Base-by-base conservation (phyloP, 805 yeast genomes). In the Saccharomycopsis vini region DNA sequence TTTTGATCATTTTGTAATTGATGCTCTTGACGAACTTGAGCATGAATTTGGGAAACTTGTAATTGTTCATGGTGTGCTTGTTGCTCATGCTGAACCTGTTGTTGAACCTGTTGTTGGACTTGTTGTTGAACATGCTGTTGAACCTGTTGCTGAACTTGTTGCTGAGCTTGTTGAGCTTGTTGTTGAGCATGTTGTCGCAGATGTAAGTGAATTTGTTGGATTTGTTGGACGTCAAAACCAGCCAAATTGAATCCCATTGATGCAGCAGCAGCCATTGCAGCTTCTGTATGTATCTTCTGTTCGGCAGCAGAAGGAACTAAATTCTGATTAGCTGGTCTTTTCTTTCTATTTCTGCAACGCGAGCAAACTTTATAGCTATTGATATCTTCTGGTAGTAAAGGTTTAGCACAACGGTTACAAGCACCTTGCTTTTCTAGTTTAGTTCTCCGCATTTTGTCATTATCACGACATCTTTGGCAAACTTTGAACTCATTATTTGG, bases 401-500 rank as follows among this genome's bases (percentile, higher is more conserved):
- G 62, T 45, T 64, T 63, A 3, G 81, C 78, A 59, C 85, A 79
- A 42, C 85, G 66, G 54, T 76, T 77, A 54, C 85, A 79, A 42
- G 72, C 68, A 12, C 83, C 82, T 52, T 66, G 59, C 46, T 68
- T 69, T 54, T 77, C 84, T 47, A 79, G 59, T 40, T 69, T 69
- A 26, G 72, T 64, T 46, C 85, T 59, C 50, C 85, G 64, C 38
- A 71, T 60, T 54, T 72, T 75, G 55, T 78, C 85, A 51, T 75
- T 77, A 38, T 67, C 73, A 46, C 85, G 64, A 56, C 86, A 79
- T 50, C 83, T 62, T 47, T 69, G 63, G 55, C 86, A 79, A n/a
- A 79, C 85, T 55, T 78, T 79, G 59, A 63, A 79, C 42, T 64
- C 66, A 1, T 70, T 63, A 44, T 66, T 68, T 5, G 68, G 56